Base-by-base conservation (phyloP, 345 rosid species). In the Camelina laxa region DNA sequence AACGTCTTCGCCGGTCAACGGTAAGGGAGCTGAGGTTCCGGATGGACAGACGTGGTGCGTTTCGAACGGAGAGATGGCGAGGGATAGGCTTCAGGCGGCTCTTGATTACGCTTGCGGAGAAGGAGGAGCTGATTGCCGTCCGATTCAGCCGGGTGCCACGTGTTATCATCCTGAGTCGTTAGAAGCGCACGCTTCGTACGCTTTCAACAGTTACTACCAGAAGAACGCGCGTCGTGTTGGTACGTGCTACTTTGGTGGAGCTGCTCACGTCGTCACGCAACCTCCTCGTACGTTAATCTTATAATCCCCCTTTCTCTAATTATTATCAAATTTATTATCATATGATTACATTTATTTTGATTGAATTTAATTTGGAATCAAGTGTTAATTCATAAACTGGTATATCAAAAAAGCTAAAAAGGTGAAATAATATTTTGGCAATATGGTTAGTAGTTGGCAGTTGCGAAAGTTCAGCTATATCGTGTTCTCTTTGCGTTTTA, bases 151-250 rank as follows among this genome's bases (percentile, higher is more conserved):
- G 0, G 96, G 88, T 15, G 83, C 93, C 56, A 79, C 88, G 75
- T 94, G 98, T 63, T 90, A 79, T 12, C 19, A 73, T 58, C 96
- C 97, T 1, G 80, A 86, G 53, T 76, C 89, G 1, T 47, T 90
- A 0, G 89, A 73, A 61, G 92, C 97, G 0, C 98, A 94, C 62
- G 95, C 98, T 4, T 88, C 97, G 22, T 94, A 85, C 35, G 98
- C 97, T 1, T 91, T 91, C 77, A 91, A 94, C 75, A 90, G 97
- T 75, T 91, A 87, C 41, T 94, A 90, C 57, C 97, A 94, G 87
- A 91, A 84, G 80, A 83, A 87, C 21, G 78, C 74, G 10, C 96
- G 97, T 38, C 73, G 53, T 15, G 31, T 68, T 41, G 97, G 98
- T 54, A 79, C 87, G 67, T 94, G 98, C 35, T 59, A 82, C 13